Base-by-base conservation (phyloP, 345 rosid species). In the Garcia nutans region DNA sequence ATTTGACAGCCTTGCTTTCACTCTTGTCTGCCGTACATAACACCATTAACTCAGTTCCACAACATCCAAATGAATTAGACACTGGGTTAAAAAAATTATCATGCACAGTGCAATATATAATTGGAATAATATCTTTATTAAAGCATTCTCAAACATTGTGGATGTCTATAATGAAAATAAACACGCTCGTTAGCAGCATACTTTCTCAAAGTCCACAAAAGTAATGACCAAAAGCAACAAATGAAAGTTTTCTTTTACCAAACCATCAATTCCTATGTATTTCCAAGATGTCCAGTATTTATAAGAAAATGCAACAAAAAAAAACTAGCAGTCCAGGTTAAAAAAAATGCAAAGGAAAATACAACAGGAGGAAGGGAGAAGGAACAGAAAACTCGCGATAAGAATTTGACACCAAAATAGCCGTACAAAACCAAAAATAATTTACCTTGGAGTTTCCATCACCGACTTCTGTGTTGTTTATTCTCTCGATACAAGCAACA, bases 1-100 rank as follows among this genome's bases (percentile, higher is more conserved):
- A 85, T 89, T 89, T 64, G 91, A 89, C 57, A 89, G 85, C 84
- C 91, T 86, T 68, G 88, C 93, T 84, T 80, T 87, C 50, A 89
- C 75, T 82, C 81, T 89, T 22, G 60, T 72, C 89, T 89, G 82
- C 19, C 61, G 76, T 10, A 73, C 61, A 77, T 24, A 76, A 76
- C 41, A 56, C 22, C 62, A 70, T 56, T 57, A 69, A 33, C 42
- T 81, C 76, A 77, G 50, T 77, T 77, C 42, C 31, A 13, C 33
- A 55, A 44, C 60, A 70, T 62, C 58, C 65, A 62, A 22, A 7
- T 72, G 62, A n/a, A 49, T 65, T 42, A 58, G 17, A 42, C 3
- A 23, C 23, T 26, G 49, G 47, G 54, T 65, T 5, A 41, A 49
- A n/a, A 78, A 59, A 6, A 1, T 71, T 20, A 49, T 24, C 1